Conservation (phyloP, 225 moss, liverwort and hornwort genomes). For the Physcomitrellopsis africana region DNA sequence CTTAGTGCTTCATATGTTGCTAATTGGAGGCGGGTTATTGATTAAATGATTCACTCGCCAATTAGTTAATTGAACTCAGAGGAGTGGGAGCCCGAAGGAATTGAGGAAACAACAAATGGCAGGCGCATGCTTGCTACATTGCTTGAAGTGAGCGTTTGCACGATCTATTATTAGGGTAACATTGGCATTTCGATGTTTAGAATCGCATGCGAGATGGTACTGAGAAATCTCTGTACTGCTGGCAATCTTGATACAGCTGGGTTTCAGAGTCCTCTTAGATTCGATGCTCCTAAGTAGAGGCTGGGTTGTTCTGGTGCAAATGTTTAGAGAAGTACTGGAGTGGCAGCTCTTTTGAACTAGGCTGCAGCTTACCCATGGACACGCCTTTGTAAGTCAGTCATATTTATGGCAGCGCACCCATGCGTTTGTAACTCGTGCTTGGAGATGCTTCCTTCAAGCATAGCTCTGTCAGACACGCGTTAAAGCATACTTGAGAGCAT, state of each 20-base stretch:
- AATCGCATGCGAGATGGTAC: neutral
- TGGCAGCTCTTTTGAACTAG: neutral
- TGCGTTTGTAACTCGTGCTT: constrained; percentile 1
- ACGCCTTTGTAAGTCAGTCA: constrained; percentile 13
- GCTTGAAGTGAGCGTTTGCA: neutral
- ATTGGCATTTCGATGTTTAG: neutral
- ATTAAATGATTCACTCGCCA: neutral
- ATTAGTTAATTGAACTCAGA: neutral
- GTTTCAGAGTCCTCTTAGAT: neutral
- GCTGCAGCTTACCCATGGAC: constrained; percentile 8
- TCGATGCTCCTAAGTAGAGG: neutral
- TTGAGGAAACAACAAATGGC: neutral
- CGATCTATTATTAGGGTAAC: neutral
- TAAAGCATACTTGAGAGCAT: constrained; percentile 26
- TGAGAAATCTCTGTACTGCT: neutral
- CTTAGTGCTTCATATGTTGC: no score
- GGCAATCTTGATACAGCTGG: neutral
- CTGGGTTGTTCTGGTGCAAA: neutral
- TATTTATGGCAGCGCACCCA: neutral
- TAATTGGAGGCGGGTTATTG: neutral
- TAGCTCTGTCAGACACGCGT: constrained; percentile 23
- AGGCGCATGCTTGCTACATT: neutral
- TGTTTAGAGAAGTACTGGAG: constrained; percentile 1
- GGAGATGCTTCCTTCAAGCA: neutral
- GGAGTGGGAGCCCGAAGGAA: constrained; percentile 5